Conservation (phyloP, 768 basidiomycete genomes). For the Lactifluus subvellereus region DNA sequence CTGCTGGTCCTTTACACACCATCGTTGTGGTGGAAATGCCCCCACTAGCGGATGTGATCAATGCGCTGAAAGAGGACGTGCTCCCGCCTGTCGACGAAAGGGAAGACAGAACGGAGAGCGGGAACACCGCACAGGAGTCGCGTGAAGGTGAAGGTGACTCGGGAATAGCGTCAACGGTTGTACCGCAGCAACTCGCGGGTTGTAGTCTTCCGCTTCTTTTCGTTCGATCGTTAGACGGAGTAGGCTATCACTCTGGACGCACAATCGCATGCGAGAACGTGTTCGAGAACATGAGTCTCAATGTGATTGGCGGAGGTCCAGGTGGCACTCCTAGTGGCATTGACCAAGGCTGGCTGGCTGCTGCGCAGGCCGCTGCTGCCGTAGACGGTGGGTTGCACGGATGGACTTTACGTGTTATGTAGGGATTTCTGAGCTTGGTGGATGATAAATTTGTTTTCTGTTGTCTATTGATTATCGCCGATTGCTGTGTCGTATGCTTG, state of each 20-base stretch:
- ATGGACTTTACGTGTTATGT: constrained; percentile 80
- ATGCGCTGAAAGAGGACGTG: constrained; percentile 69
- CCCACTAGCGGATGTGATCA: constrained; percentile 64
- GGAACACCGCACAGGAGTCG: constrained; percentile 1
- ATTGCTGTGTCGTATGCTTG: constrained; percentile 8
- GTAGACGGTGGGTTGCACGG: constrained; percentile 64
- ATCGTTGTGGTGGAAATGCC: constrained; percentile 87
- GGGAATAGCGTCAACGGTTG: constrained; percentile 16
- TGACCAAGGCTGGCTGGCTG: constrained; percentile 67
- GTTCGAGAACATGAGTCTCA: constrained; percentile 63
- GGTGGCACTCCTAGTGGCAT: constrained; percentile 41
- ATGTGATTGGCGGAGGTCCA: constrained; percentile 39
- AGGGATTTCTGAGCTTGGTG: constrained; percentile 26
- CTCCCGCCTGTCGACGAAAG: constrained; percentile 37
- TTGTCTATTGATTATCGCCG: constrained; percentile 7
- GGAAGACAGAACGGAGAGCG: constrained; percentile 33
- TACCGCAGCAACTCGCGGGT: constrained; percentile 51
- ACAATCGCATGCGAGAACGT: constrained; percentile 79
- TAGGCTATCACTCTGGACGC: constrained; percentile 84
- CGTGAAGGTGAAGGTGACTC: constrained; percentile 20
- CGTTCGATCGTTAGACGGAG: constrained; percentile 76
- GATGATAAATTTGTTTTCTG: constrained; percentile 11
- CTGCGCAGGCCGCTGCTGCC: constrained; percentile 61
- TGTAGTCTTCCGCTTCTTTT: constrained; percentile 74
- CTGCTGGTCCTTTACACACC: constrained; percentile 57